Percentiles rank a stretch among this genome's conserved stretches.
Evolutionary conservation across 208 protist species (phyloP).

Genomic region (Crithidia expoeki): DNA sequence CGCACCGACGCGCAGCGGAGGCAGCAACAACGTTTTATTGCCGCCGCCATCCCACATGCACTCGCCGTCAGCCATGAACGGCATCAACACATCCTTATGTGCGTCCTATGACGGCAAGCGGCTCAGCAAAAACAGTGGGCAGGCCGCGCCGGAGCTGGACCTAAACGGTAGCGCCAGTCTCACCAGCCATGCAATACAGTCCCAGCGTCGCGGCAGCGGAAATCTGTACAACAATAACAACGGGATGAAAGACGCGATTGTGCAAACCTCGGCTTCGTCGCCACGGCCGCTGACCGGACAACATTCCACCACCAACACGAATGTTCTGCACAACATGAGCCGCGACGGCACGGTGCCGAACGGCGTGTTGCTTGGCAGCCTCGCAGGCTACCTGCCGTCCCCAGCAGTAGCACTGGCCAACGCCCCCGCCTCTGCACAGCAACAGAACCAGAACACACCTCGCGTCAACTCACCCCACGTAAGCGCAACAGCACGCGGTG

Average conservation of each 20-base stretch:
- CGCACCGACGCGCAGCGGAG: neutral
- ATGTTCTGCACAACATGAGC: neutral
- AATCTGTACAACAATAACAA: neutral
- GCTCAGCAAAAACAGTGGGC: neutral
- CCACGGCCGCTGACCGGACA: neutral
- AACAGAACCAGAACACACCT: neutral
- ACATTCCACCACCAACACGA: neutral
- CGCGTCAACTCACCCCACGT: conserved; percentile 6
- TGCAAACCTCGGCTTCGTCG: neutral
- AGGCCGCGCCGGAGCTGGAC: neutral
- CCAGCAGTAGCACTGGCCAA: conserved; percentile 21
- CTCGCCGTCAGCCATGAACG: neutral
- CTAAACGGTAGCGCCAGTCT: conserved; percentile 2
- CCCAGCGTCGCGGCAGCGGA: neutral
- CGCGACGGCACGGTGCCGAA: neutral
- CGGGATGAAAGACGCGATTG: neutral
- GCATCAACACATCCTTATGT: neutral
- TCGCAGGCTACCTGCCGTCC: conserved; percentile 16
- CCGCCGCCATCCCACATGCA: neutral
- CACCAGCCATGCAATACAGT: neutral
- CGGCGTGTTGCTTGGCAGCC: conserved; percentile 22
- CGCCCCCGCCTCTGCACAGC: neutral
- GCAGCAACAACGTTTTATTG: neutral
- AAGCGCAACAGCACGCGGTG: neutral
- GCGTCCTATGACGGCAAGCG: conserved; percentile 15